A percentile compares a stretch with the other conserved stretches of the same genome.
Evolutionary conservation across 2,329 filamentous ascomycete species (phyloP).

Genomic region (Hymenoscyphus linearis): DNA sequence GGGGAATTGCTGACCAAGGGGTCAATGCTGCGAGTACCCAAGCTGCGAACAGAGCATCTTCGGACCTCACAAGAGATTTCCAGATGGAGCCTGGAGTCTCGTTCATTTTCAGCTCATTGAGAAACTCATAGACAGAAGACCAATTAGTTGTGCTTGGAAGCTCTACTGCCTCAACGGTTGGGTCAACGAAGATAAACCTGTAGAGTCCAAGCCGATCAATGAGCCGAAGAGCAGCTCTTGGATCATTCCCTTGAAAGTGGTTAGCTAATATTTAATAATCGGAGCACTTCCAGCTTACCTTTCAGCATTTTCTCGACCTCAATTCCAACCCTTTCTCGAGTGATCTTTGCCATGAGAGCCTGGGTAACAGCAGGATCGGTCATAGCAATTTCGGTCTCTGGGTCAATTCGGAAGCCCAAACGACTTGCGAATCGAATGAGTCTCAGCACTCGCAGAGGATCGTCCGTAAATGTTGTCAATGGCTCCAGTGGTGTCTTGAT

Average conservation of each 20-base stretch:
- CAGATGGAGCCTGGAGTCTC: constrained; percentile 44
- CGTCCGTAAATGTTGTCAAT: constrained; percentile 88
- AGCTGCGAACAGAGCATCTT: constrained; percentile 62
- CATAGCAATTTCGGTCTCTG: constrained; percentile 67
- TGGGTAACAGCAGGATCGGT: constrained; percentile 68
- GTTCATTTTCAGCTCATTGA: constrained; percentile 46
- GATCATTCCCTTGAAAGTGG: constrained; percentile 45
- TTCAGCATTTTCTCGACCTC: constrained; percentile 91
- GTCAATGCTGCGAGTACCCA: constrained; percentile 73
- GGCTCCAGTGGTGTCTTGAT: constrained; percentile 85
- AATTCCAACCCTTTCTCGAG: constrained; percentile 78
- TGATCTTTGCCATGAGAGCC: constrained; percentile 83
- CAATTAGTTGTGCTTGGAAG: constrained; percentile 56
- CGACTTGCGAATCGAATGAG: constrained; percentile 87
- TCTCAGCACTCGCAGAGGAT: constrained; percentile 80
- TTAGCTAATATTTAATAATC: background rate
- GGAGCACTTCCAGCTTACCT: constrained; percentile 40
- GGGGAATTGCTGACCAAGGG: constrained; percentile 60
- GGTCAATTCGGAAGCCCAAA: constrained; percentile 72
- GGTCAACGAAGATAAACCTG: constrained; percentile 67
- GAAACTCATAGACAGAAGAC: constrained; percentile 56
- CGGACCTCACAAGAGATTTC: constrained; percentile 52
- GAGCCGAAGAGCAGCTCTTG: constrained; percentile 55
- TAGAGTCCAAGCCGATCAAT: constrained; percentile 66
- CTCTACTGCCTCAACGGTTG: constrained; percentile 46